Evolutionary conservation across 148 eudicot species (phyloP).

Genomic region (Spergularia bocconei): DNA sequence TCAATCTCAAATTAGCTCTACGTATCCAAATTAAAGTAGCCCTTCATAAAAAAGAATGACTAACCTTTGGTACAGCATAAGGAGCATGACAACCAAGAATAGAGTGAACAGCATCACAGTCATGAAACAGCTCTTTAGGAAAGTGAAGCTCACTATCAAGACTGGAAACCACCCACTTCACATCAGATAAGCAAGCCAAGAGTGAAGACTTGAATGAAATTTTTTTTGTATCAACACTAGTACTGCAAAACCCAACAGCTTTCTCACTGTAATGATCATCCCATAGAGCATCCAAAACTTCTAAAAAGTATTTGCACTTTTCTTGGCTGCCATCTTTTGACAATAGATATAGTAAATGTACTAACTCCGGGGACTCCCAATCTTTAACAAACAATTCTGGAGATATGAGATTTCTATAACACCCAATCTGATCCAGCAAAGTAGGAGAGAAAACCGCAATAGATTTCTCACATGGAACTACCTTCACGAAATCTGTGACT

Average conservation of each 20-base stretch:
- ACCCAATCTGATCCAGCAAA: slow-evolving; percentile 29
- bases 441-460: slow-evolving; percentile 39
- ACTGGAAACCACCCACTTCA: slow-evolving; percentile 64
- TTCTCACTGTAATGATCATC: slow-evolving; percentile 63
- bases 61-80: slow-evolving; percentile 82
- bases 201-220: slow-evolving; percentile 57
- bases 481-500: slow-evolving; percentile 69
- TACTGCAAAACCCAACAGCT: slow-evolving; percentile 41
- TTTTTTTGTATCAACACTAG: slow-evolving; percentile 31
- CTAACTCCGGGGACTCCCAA: slow-evolving; percentile 85
- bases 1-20: not conserved
- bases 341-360: slow-evolving; percentile 44
- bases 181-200: slow-evolving; percentile 41
- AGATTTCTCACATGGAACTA: slow-evolving; percentile 50
- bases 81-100: slow-evolving; percentile 71
- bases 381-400: slow-evolving; percentile 44
- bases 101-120: slow-evolving; percentile 70
- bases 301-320: slow-evolving; percentile 58
- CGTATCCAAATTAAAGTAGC: not conserved
- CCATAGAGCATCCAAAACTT: slow-evolving; percentile 75
- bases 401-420: slow-evolving; percentile 36
- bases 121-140: slow-evolving; percentile 68
- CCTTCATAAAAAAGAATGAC: slow-evolving; percentile 19
- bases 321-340: slow-evolving; percentile 40
- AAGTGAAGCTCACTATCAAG: slow-evolving; percentile 53